Base-by-base conservation (phyloP, 2,329 filamentous ascomycete genomes). In the Metarhizium rileyi region DNA sequence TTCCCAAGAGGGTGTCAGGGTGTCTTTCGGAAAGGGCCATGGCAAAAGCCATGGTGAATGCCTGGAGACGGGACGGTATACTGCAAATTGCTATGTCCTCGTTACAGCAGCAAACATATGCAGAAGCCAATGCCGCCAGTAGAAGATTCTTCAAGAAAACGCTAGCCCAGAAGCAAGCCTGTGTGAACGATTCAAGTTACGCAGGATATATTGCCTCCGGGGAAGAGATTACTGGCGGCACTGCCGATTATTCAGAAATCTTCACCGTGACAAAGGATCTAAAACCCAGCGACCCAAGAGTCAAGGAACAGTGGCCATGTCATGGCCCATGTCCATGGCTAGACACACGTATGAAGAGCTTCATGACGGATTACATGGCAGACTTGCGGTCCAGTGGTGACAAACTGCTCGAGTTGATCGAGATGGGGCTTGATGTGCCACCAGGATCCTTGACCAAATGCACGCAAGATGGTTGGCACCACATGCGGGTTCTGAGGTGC, bases 181-280 rank as follows among this genome's bases (percentile, higher is more conserved):
- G 71, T 40, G 61, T 75, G 6, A 70, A 76, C 53, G 61, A 61
- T 14, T 63, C 66, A 52, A 74, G 69, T 53, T 76, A 73, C 44
- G 58, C 71, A 0, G 73, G 73, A 3, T 76, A 76, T 54, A 69
- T 75, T 44, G 73, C 72, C 23, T 73, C 69, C 0, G 73, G 73
- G 0, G 73, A 76, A 54, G 71, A 73, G 57, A 64, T 74, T 3
- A 73, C 71, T 3, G 65, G 71, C 48, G 72, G 72, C 33, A 65
- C 76, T 25, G 71, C 71, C 16, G 73, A 77, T 55, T 76, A 75
- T 54, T 73, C 70, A 1, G 73, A 76, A 57, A 74, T 76, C 28
- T 76, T 75, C 52, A 77, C 74, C 2, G 69, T 76, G 18, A 75
- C 70, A 12, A 76, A 75, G 51, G 72, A 76, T 45, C 59, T 76